A percentile compares a stretch with the other conserved stretches of the same genome.
These are phyloP conservation scores for Cynara cardunculus DNA, from an alignment of 129 eudicot species.

Conservation along the genomic window DNA sequence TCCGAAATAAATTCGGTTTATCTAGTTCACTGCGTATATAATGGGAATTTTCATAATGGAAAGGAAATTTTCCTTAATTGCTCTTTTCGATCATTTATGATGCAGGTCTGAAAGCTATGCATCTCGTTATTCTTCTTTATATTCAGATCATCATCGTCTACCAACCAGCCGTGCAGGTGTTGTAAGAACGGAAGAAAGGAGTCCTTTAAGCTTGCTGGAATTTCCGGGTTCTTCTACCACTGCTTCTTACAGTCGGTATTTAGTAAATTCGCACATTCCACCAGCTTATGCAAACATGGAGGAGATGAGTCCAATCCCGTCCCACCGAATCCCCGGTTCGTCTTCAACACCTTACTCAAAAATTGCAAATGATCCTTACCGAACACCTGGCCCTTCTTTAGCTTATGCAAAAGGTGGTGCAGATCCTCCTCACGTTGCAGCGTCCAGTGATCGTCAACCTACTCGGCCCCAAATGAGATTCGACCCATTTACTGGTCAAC, in stretches of 20 bases:
- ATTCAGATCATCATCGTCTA: conserved; percentile 38
- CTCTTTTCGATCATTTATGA: background rate
- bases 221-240: conserved; percentile 36
- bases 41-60: background rate
- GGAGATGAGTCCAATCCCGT: conserved; percentile 36
- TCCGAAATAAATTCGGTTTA: background rate
- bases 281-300: conserved; percentile 28
- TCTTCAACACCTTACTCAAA: conserved; percentile 24
- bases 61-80: background rate
- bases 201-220: conserved; percentile 28
- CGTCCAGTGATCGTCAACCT: conserved; percentile 30
- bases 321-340: conserved; percentile 32
- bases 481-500: conserved; percentile 86
- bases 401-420: conserved; percentile 34
- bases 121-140: conserved; percentile 44
- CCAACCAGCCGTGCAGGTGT: conserved; percentile 42
- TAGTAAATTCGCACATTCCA: conserved; percentile 22
- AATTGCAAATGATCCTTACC: conserved; percentile 24
- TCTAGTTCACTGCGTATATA: background rate
- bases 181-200: conserved; percentile 42
- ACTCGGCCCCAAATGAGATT: conserved; percentile 69
- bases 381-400: conserved; percentile 29
- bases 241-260: conserved; percentile 27
- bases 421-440: conserved; percentile 19
- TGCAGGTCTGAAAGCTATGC: conserved; percentile 49